phyloP scores from a whole-genome alignment of 345 rosid species.

The Barbarea vulgaris region DNA sequence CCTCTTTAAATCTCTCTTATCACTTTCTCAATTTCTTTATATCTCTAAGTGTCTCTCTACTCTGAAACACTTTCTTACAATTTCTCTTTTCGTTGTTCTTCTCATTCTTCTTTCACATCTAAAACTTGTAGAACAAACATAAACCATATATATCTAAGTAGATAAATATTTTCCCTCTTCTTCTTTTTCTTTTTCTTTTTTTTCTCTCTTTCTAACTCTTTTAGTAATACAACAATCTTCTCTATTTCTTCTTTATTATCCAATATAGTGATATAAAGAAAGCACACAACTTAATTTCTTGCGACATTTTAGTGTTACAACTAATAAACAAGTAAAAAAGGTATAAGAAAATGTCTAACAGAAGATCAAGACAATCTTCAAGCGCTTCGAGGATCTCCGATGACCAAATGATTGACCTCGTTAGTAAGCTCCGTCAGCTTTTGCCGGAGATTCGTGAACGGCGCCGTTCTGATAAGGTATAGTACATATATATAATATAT shows the following conservation, averaged over 20 bases:
- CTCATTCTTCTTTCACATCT: conserved; percentile 3
- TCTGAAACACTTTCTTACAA: conserved; percentile 22
- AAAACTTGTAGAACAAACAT: background rate
- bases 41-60: conserved; percentile 31
- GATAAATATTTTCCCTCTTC: background rate
- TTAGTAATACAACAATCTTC: background rate
- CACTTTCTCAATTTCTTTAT: conserved; percentile 53
- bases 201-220: background rate
- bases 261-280: background rate
- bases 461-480: conserved; percentile 75
- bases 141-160: background rate
- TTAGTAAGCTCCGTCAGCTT: conserved; percentile 74
- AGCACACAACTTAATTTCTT: conserved; percentile 10
- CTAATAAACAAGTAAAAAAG: conserved; percentile 4
- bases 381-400: conserved; percentile 57
- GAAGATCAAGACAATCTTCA: conserved; percentile 73
- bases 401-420: conserved; percentile 81
- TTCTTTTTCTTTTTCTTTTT: too few relatives aligned
- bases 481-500: background rate
- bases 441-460: conserved; percentile 74
- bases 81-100: conserved; percentile 7
- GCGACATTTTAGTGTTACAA: conserved; percentile 24
- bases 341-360: conserved; percentile 58
- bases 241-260: background rate
- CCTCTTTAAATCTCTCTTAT: conserved; percentile 67